Base-by-base conservation (phyloP, 805 yeast genomes). In the Naumovozyma baii region DNA sequence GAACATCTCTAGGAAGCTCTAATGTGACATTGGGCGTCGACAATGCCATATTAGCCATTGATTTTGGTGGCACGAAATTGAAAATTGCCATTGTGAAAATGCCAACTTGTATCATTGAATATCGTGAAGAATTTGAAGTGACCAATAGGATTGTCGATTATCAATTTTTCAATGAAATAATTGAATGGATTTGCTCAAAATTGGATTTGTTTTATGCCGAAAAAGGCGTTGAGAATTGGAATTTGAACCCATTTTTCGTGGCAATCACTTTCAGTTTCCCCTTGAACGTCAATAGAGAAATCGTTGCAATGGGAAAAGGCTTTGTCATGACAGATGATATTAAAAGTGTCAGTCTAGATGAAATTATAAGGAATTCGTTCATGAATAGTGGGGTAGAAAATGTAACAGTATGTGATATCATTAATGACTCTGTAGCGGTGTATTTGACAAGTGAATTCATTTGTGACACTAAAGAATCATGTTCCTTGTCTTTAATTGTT, bases 391-490 rank as follows among this genome's bases (percentile, higher is more conserved):
- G 31, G 7, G 15, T 29, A n/a, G 15, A 9, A 13, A 38, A 47
- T 1, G 56, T 71, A 14, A 53, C 61, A 13, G 67, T 79, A 17
- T 56, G 64, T 43, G 58, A 68, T 13, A 67, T 80, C 30, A 61
- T 79, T 22, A 80, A 80, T 54, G 87, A 77, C 51, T 73, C 83
- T 1, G 68, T 77, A n/a, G 79, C 83, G 0, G 83, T 78, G 0
- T 73, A 69, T 51, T 61, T 79, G 9, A 70, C 83, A 0, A 79
- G 78, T 8, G 48, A 56, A 15, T 48, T 51, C 25, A 56, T 41
- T 18, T 42, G 37, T 18, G 31, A 56, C 12, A 45, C 56, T 14
- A 46, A 51, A 10, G 43, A 61, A 2, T 17, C 25, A 12, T 5
- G 16, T 10, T 39, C 44, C 2, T 48, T 79, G 34, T 81, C 83